phyloP scores from a whole-genome alignment of 179 eudicot species.

The Gypsophila paniculata region DNA sequence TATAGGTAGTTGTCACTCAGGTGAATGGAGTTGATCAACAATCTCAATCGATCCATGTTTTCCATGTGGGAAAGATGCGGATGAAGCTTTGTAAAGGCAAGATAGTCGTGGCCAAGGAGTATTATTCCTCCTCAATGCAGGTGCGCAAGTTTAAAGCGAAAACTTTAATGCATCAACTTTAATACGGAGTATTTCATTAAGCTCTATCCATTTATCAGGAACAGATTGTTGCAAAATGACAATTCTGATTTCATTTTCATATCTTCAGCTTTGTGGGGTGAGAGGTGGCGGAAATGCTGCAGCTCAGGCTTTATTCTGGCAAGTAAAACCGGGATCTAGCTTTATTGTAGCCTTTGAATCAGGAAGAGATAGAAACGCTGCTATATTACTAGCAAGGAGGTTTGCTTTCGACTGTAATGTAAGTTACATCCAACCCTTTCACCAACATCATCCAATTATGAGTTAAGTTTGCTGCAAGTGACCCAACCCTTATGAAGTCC shows the following conservation, averaged over 20 bases:
- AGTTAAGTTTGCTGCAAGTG: background rate
- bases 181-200: too few species aligned
- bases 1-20: conserved; percentile 82
- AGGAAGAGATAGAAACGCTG: conserved; percentile 90
- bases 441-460: background rate
- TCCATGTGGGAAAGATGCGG: conserved; percentile 91
- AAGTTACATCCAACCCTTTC: conserved; percentile 29
- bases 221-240: background rate
- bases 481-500: background rate
- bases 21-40: conserved; percentile 82
- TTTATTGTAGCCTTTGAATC: conserved; percentile 84
- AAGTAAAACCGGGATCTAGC: conserved; percentile 64
- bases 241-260: background rate
- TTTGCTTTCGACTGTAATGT: conserved; percentile 95
- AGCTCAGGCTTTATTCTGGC: conserved; percentile 87
- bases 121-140: conserved; percentile 91
- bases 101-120: conserved; percentile 75
- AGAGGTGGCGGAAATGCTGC: conserved; percentile 99
- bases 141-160: conserved; percentile 28
- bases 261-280: conserved; percentile 77
- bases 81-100: conserved; percentile 90
- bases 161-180: background rate
- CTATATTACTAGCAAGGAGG: conserved; percentile 78
- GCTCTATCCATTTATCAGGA: background rate
- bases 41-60: conserved; percentile 61